These are phyloP conservation scores for Glaciozyma martinii DNA, from an alignment of 768 basidiomycete species.

Conservation along the genomic window DNA sequence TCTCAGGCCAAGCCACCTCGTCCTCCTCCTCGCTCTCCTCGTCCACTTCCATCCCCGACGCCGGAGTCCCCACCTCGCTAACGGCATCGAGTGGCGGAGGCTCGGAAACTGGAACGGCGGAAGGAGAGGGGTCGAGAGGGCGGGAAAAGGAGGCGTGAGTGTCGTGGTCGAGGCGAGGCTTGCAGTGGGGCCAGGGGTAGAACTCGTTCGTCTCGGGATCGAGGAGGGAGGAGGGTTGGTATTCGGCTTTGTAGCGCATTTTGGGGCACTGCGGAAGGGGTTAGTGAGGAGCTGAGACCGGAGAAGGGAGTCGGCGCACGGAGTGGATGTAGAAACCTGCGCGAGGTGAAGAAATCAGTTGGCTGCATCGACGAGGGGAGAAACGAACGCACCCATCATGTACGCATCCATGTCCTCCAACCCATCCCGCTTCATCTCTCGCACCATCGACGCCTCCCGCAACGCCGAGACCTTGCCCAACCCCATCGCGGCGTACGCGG, in stretches of 20 bases:
- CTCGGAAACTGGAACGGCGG: background rate
- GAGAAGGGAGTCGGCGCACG: background rate
- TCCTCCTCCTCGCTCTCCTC: slow-evolving; percentile 31
- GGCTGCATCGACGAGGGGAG: background rate
- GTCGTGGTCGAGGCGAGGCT: slow-evolving; percentile 52
- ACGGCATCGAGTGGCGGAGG: background rate
- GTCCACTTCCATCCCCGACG: slow-evolving; percentile 13
- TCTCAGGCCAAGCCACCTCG: slow-evolving; percentile 33
- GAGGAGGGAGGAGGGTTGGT: slow-evolving; percentile 48
- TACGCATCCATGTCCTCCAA: slow-evolving; percentile 54
- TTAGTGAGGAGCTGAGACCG: too few relatives aligned
- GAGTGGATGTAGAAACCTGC: slow-evolving; percentile 86
- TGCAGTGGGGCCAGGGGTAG: slow-evolving; percentile 58
- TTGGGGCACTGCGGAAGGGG: slow-evolving; percentile 54
- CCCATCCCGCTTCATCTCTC: slow-evolving; percentile 66
- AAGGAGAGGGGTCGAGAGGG: background rate
- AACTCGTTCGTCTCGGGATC: slow-evolving; percentile 62
- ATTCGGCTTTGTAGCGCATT: slow-evolving; percentile 95
- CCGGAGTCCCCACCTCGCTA: background rate
- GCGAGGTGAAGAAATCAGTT: background rate
- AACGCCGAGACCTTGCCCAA: slow-evolving; percentile 84
- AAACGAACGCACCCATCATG: slow-evolving; percentile 63
- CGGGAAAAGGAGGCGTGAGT: slow-evolving; percentile 57
- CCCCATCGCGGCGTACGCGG: slow-evolving; percentile 57
- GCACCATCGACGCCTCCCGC: slow-evolving; percentile 64